Percentiles rank a stretch among this genome's conserved stretches.
phyloP scores from a whole-genome alignment of 768 basidiomycete species.

The Artomyces pyxidatus region DNA sequence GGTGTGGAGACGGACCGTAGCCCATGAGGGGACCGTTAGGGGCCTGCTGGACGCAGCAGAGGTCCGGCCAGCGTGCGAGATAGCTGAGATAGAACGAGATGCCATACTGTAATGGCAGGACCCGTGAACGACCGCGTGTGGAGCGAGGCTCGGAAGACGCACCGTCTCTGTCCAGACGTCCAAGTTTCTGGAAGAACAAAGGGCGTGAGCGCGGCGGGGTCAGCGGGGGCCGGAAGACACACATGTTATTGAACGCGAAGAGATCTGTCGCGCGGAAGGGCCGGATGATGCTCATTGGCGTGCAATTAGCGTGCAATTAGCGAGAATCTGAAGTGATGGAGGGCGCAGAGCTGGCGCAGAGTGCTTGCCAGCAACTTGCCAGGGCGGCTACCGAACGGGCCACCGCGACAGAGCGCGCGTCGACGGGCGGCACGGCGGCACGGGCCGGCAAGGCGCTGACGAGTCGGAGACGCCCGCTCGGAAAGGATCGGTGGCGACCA shows the following conservation, averaged over 20 bases:
- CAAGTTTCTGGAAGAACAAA: constrained; percentile 88
- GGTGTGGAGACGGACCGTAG: constrained; percentile 56
- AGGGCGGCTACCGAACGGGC: background rate
- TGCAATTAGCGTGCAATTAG: no score
- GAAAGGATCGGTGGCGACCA: no score
- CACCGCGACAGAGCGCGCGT: no score
- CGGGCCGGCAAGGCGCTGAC: no score
- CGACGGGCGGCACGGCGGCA: no score
- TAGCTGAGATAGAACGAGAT: constrained; percentile 86
- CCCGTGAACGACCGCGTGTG: background rate
- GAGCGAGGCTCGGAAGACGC: background rate
- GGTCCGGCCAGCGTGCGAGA: constrained; percentile 85
- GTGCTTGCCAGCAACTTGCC: no score
- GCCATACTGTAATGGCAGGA: constrained; percentile 51
- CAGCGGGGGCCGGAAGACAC: constrained; percentile 18
- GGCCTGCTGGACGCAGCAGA: constrained; percentile 77
- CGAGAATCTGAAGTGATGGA: no score
- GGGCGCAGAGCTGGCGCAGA: no score
- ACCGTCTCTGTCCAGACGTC: constrained; percentile 20
- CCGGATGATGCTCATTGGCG: constrained; percentile 75
- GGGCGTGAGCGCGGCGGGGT: background rate
- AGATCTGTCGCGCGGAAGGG: constrained; percentile 86
- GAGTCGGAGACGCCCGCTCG: no score
- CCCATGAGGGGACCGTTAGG: constrained; percentile 84
- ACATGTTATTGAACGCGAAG: constrained; percentile 92